A percentile compares a stretch with the other conserved stretches of the same genome.
Conservation (phyloP, 371 early-diverging fungal species). For the Conidiobolus incongruus region DNA sequence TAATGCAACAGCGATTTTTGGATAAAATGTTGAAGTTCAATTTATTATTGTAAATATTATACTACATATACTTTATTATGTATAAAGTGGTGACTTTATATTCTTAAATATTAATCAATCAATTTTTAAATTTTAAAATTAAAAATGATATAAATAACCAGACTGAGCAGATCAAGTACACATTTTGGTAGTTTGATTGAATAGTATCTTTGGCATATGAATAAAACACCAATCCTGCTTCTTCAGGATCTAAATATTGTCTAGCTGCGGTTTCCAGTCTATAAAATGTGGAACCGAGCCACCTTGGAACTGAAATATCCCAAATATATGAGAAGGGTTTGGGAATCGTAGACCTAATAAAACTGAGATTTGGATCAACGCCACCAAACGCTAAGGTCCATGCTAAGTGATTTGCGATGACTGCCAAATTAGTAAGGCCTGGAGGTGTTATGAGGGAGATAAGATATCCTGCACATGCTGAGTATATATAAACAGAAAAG, state of each 20-base stretch:
- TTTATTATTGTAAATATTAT: too few species aligned
- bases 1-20: too few species aligned
- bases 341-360: constrained; percentile 8
- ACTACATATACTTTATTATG: too few species aligned
- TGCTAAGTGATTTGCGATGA: constrained; percentile 17
- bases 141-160: constrained; percentile 19
- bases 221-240: constrained; percentile 2
- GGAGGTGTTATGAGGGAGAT: constrained; percentile 13
- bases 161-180: constrained; percentile 11
- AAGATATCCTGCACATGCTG: constrained; percentile 20
- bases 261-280: constrained; percentile 17
- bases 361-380: constrained; percentile 14
- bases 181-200: constrained; percentile 10
- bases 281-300: constrained; percentile 23
- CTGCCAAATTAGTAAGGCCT: constrained; percentile 13
- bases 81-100: too few species aligned
- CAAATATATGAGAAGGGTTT: constrained; percentile 10
- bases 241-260: constrained; percentile 6
- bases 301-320: constrained; percentile 20
- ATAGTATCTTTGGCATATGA: constrained; percentile 8
- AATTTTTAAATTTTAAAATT: constrained; percentile 15
- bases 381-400: constrained; percentile 22
- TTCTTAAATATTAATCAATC: too few species aligned
- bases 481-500: constrained; percentile 7
- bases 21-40: too few species aligned